Evolutionary conservation across 192 early-diverging fungal genomes (phyloP).

Genomic region (Hyaloraphidium curvatum): DNA sequence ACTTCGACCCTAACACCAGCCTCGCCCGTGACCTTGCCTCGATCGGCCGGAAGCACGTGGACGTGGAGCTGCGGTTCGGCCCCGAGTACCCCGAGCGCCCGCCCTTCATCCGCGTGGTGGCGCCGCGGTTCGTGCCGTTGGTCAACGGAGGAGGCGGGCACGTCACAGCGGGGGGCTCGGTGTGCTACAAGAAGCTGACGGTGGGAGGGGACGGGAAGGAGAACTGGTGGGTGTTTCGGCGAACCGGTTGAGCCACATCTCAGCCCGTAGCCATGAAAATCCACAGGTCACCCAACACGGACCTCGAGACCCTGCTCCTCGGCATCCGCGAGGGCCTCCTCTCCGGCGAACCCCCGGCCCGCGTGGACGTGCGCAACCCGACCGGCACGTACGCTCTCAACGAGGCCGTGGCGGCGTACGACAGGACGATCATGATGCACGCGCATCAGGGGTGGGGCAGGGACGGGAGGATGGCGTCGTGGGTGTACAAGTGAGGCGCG

Average conservation of each 20-base stretch:
- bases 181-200: constrained; percentile 20
- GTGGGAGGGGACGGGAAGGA: constrained; percentile 14
- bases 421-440: neutral
- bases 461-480: too few relatives aligned
- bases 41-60: constrained; percentile 9
- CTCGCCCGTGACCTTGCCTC: constrained; percentile 11
- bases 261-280: too few relatives aligned
- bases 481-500: too few relatives aligned
- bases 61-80: constrained; percentile 13
- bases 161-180: constrained; percentile 21
- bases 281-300: too few relatives aligned
- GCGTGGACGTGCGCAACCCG: constrained; percentile 15
- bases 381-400: constrained; percentile 11
- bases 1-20: constrained; percentile 9
- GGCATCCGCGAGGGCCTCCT: constrained; percentile 14
- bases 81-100: constrained; percentile 12
- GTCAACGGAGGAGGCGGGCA: constrained; percentile 23
- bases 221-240: too few relatives aligned
- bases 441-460: too few relatives aligned
- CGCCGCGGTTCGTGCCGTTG: constrained; percentile 18
- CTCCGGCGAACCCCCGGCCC: constrained; percentile 20
- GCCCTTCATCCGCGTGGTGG: constrained; percentile 20
- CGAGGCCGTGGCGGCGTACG: constrained; percentile 16
- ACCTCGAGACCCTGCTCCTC: constrained; percentile 17
- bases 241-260: too few relatives aligned